Percentiles rank a stretch among this genome's conserved stretches.
phyloP scores from a whole-genome alignment of 1,284 basidiomycete species.

The Fistulinella cinereoalba region DNA sequence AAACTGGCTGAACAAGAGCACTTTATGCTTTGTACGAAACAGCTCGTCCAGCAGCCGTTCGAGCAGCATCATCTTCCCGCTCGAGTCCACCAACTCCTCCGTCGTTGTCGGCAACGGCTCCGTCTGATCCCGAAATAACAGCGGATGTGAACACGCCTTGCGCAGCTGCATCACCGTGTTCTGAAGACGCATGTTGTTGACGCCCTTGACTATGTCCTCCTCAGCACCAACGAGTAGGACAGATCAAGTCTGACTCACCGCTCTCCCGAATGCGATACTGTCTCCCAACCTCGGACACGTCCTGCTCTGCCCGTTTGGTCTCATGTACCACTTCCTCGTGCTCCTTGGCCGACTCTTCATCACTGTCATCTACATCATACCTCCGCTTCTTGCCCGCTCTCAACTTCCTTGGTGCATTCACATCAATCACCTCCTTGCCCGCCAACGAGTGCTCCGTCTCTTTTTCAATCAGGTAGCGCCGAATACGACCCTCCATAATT shows the following conservation, averaged over 20 bases:
- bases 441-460: slow-evolving; percentile 25
- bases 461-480: slow-evolving; percentile 59
- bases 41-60: slow-evolving; percentile 85
- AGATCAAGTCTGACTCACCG: slow-evolving; percentile 42
- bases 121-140: slow-evolving; percentile 86
- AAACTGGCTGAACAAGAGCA: slow-evolving; percentile 93
- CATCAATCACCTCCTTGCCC: slow-evolving; percentile 25
- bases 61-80: slow-evolving; percentile 96
- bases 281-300: slow-evolving; percentile 44
- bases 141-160: slow-evolving; percentile 93
- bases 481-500: slow-evolving; percentile 65
- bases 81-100: slow-evolving; percentile 78
- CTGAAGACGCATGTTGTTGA: slow-evolving; percentile 90
- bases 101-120: slow-evolving; percentile 43
- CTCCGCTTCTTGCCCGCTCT: slow-evolving; percentile 32
- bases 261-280: slow-evolving; percentile 60
- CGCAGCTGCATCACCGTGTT: slow-evolving; percentile 95
- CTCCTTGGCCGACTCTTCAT: too few species aligned
- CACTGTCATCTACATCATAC: slow-evolving; percentile 42
- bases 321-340: too few species aligned
- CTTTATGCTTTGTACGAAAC: slow-evolving; percentile 84
- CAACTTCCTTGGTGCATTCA: slow-evolving; percentile 30
- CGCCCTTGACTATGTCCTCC: slow-evolving; percentile 60
- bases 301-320: slow-evolving; percentile 38
- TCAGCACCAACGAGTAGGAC: too few species aligned